Base-by-base conservation (phyloP, 139 green algal genomes). In the Picochlorum sp. region DNA sequence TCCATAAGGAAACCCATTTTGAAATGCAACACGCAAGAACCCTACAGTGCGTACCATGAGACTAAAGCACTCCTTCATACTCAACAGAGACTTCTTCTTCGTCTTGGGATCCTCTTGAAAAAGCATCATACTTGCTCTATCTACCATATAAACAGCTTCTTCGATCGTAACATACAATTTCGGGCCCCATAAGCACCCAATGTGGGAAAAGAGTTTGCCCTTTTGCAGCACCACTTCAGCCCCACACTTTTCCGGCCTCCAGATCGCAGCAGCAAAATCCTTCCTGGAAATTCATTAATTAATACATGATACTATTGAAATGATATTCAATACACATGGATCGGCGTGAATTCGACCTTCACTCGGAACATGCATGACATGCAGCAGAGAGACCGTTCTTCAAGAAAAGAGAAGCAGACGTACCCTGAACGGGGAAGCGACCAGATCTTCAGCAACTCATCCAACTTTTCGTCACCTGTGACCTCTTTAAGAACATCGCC, bases 91-190 rank as follows among this genome's bases (percentile, higher is more conserved):
- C 54, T 49, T 10, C 20, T n/a, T 20, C 30, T 28, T 9, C 16
- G 6, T 30, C 20, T 9, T 20, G 15, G 15, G 13, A 24, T 28
- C 30, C 21, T 72, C 70, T 49, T 69, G 23, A 30, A 78, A 73
- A 18, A 78, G 51, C 20, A 78, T 34, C 60, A 78, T 54, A 54
- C 69, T 78, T 52, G 66, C 66, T 15, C 71, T 68, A 61, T 78
- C 71, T 16, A 74, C 49, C 8, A 66, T 49, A 55, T 66, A 54
- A 3, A 24, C 10, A 45, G 44, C 60, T 55, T 78, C 71, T 62
- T 78, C 71, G 6, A 62, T 55, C 38, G 45, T 51, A 37, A 78
- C 66, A 57, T 59, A 78, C 3, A 71, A 37, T 49, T 66, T 68
- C 24, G 9, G 54, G 28, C 71, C 66, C 6, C 44, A 45, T 2